These are phyloP conservation scores for Psidium friedrichsthalianum DNA, from an alignment of 345 rosid species.

Conservation along the genomic window DNA sequence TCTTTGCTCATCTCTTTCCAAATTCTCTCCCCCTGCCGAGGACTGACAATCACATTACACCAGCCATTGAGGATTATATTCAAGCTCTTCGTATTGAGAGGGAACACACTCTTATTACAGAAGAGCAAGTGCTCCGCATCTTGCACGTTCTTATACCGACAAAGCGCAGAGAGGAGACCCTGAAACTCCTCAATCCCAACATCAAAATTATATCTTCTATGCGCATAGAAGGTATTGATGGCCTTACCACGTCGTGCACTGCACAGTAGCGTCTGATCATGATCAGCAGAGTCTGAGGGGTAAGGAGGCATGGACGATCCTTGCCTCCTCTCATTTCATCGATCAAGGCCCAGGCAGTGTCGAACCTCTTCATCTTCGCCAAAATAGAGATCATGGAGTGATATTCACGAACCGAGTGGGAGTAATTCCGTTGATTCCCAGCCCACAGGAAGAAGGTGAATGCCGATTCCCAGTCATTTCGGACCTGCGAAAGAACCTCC, in stretches of 20 bases:
- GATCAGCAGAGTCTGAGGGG: slow-evolving; percentile 67
- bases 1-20: slow-evolving; percentile 82
- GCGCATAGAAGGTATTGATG: slow-evolving; percentile 67
- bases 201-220: slow-evolving; percentile 50
- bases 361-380: slow-evolving; percentile 84
- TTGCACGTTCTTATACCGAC: slow-evolving; percentile 84
- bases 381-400: slow-evolving; percentile 77
- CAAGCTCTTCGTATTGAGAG: slow-evolving; percentile 66
- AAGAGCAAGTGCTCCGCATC: slow-evolving; percentile 89
- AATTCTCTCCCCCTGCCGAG: slow-evolving; percentile 61
- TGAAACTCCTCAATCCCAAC: slow-evolving; percentile 75
- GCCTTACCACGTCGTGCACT: slow-evolving; percentile 70
- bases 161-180: slow-evolving; percentile 77
- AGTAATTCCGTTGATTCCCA: slow-evolving; percentile 49
- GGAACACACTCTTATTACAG: slow-evolving; percentile 57
- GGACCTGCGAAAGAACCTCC: slow-evolving; percentile 58
- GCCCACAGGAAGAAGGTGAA: slow-evolving; percentile 87
- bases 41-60: slow-evolving; percentile 75
- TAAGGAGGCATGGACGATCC: slow-evolving; percentile 43
- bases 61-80: slow-evolving; percentile 84
- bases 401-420: slow-evolving; percentile 48
- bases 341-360: slow-evolving; percentile 78
- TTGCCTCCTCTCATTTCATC: slow-evolving; percentile 67
- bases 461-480: slow-evolving; percentile 83
- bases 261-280: slow-evolving; percentile 89